phyloP scores from a whole-genome alignment of 345 rosid genomes.

The Durio zibethinus region DNA sequence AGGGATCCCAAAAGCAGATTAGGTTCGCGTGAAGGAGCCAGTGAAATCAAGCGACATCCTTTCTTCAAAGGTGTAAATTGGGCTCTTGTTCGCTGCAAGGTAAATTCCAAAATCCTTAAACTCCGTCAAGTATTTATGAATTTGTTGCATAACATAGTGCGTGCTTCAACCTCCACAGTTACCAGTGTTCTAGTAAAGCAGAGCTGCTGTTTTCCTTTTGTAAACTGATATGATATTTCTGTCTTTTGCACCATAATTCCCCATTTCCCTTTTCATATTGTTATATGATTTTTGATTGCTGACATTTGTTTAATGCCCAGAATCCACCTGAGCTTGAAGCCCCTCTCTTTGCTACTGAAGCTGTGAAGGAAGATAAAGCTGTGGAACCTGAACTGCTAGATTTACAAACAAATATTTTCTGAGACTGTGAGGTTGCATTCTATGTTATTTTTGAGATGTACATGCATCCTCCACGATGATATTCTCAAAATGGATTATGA shows the following conservation, averaged over 20 bases:
- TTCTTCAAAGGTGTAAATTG: conserved; percentile 79
- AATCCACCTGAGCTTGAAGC: conserved; percentile 75
- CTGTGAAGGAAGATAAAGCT: conserved; percentile 42
- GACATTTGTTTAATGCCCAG: conserved; percentile 29
- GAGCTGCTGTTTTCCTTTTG: no score
- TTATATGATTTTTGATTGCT: neutral
- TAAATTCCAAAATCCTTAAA: conserved; percentile 27
- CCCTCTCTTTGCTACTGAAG: conserved; percentile 41
- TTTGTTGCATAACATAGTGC: neutral
- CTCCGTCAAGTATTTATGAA: neutral
- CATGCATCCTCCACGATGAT: neutral
- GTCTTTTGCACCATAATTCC: neutral
- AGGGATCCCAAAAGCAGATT: conserved; percentile 81
- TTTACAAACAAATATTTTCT: conserved; percentile 74
- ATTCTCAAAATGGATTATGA: neutral
- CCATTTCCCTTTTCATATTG: neutral
- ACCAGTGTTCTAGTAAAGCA: neutral
- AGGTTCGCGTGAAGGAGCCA: conserved; percentile 83
- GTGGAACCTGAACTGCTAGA: conserved; percentile 64
- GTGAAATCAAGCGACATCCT: conserved; percentile 74
- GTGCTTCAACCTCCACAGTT: no score
- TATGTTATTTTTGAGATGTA: neutral
- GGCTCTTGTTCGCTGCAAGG: conserved; percentile 91
- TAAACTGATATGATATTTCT: neutral
- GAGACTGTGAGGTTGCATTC: conserved; percentile 36